Evolutionary conservation across 2,329 filamentous ascomycete species (phyloP).

Genomic region (Fusarium pseudocircinatum): DNA sequence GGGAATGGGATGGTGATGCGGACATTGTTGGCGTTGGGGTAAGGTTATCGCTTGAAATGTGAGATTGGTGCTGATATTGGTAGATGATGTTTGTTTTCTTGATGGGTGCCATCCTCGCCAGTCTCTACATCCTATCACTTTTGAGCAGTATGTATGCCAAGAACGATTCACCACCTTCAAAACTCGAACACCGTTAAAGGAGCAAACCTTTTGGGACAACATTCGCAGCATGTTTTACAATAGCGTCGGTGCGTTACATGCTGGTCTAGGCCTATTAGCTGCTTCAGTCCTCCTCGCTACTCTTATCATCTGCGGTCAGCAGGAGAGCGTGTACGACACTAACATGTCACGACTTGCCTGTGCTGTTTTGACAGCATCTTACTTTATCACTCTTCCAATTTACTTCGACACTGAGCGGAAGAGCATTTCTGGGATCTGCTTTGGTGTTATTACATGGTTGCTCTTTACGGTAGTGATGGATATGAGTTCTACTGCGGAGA

Average conservation of each 20-base stretch:
- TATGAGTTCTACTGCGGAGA: neutral
- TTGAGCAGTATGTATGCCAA: neutral
- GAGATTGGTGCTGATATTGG: accelerated
- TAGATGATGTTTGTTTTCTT: neutral
- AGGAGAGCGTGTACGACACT: neutral
- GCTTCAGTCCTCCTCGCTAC: neutral
- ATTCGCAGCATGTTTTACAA: neutral
- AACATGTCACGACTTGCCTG: neutral
- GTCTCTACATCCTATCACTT: accelerated
- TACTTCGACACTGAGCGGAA: neutral
- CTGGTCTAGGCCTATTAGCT: accelerated
- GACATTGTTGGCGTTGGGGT: neutral
- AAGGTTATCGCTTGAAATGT: accelerated
- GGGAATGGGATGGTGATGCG: neutral
- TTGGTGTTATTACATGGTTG: neutral
- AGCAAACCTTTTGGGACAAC: accelerated
- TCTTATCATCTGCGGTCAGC: neutral
- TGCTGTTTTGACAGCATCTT: neutral
- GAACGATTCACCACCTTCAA: neutral
- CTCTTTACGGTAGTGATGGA: neutral
- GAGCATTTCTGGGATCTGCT: neutral
- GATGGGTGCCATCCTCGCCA: neutral
- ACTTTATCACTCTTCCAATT: neutral
- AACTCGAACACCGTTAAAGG: neutral
- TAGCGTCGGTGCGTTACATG: neutral